Evolutionary conservation across 257 asterid species (phyloP).

Genomic region (Solanum rostratum): DNA sequence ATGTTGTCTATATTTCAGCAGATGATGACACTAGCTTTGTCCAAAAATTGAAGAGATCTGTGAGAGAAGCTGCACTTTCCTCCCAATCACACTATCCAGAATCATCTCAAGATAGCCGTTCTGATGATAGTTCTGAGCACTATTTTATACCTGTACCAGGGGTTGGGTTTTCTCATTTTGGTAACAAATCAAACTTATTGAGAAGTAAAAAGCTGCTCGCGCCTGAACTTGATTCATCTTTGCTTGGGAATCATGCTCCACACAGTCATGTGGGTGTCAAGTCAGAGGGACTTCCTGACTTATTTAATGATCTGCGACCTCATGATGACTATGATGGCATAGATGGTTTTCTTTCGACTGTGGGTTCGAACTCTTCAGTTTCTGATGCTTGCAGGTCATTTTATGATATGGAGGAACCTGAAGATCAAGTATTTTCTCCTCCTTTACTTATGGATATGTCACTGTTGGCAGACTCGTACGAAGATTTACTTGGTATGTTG

Average conservation of each 20-base stretch:
- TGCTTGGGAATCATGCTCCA: constrained; percentile 30
- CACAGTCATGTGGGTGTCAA: constrained; percentile 42
- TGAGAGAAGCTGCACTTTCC: constrained; percentile 89
- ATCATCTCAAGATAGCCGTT: constrained; percentile 70
- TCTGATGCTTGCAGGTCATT: constrained; percentile 73
- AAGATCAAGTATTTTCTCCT: constrained; percentile 89
- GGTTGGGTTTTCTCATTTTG: constrained; percentile 42
- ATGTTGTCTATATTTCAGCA: constrained; percentile 23
- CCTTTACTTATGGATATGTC: constrained; percentile 81
- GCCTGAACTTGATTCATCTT: constrained; percentile 52
- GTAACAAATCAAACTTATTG: constrained; percentile 34
- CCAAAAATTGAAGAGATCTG: constrained; percentile 83
- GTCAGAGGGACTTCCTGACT: constrained; percentile 44
- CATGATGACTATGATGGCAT: constrained; percentile 50
- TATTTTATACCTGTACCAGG: constrained; percentile 73
- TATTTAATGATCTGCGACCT: constrained; percentile 57
- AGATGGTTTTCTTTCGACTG: constrained; percentile 54
- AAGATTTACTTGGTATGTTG: constrained; percentile 89
- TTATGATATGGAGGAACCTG: constrained; percentile 65
- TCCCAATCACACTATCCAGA: constrained; percentile 44
- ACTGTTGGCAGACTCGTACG: constrained; percentile 66
- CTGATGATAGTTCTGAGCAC: constrained; percentile 89
- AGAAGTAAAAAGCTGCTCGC: constrained; percentile 40
- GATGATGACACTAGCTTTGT: constrained; percentile 55
- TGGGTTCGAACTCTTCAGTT: constrained; percentile 63